Base-by-base conservation (phyloP, 768 basidiomycete genomes). In the Dictyophora rubrovolvata region DNA sequence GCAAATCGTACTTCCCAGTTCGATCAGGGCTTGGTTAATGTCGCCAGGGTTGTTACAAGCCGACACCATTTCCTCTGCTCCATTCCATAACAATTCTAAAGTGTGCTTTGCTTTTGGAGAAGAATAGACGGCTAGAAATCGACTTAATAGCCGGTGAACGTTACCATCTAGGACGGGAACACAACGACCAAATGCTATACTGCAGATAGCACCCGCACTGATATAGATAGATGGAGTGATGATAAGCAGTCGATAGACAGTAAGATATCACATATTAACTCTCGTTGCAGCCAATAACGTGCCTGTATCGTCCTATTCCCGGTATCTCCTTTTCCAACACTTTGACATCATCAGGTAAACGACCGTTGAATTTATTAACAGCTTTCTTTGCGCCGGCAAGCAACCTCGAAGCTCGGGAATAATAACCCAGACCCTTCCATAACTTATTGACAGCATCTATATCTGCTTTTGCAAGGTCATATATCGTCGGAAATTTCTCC, bases 401-500 rank as follows among this genome's bases (percentile, higher is more conserved):
- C 21, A 98, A 74, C 20, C 91, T 83, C 50, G 86, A 81, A 17
- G 90, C 92, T 48, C 91, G 82, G 46, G 87, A 87, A 70, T 94
- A 94, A 70, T 93, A 94, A 7, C 93, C 92, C 1, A 94, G 75
- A 17, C 92, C 93, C 68, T 91, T 91, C 94, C 94, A 98, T 9
- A 90, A 72, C 1, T 81, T 73, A 68, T 97, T 94, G 60, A 96
- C 91, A 20, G 86, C 81, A 65, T 97, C 91, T 61, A 90, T 80
- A 61, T 83, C 79, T 17, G 88, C 81, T 47, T 70, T 69, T 10
- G 90, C 87, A 37, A 94, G 79, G 63, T 87, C 82, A 60, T 73
- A 72, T 61, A 93, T 82, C 18, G 88, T 91, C 9, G 92, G 90
- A 73, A 90, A 94, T 67, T 77, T 85, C 64, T 76, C 74, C 79